These are phyloP conservation scores for Cytospora piceae DNA, from an alignment of 2,329 filamentous ascomycete genomes.

Conservation along the genomic window DNA sequence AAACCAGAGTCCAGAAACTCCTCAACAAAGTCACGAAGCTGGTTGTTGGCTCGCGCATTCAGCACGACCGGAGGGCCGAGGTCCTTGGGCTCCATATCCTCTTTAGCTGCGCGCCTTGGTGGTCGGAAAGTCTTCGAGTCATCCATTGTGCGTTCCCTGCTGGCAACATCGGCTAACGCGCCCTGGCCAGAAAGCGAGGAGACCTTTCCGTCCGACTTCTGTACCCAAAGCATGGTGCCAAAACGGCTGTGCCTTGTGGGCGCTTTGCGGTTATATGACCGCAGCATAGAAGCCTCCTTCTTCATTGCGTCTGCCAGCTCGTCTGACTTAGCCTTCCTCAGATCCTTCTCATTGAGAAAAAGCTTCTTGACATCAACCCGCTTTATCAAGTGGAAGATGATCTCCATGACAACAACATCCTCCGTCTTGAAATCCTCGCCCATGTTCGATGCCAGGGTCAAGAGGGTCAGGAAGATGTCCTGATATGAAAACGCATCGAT, in stretches of 20 bases:
- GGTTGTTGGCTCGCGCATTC: conserved; percentile 72
- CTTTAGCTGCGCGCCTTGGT: conserved; percentile 65
- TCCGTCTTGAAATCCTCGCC: conserved; percentile 90
- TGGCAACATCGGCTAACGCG: conserved; percentile 72
- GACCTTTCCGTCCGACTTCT: conserved; percentile 81
- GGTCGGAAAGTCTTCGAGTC: conserved; percentile 88
- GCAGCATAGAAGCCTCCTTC: conserved; percentile 83
- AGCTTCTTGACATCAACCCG: conserved; percentile 82
- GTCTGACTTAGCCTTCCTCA: conserved; percentile 68
- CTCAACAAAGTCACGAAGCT: conserved; percentile 81
- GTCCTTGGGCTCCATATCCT: conserved; percentile 69
- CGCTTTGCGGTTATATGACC: conserved; percentile 74
- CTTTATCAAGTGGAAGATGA: conserved; percentile 90
- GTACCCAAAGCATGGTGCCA: conserved; percentile 96
- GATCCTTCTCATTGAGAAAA: conserved; percentile 79
- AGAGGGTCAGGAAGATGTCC: conserved; percentile 82
- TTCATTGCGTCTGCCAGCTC: conserved; percentile 76
- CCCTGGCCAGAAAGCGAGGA: conserved; percentile 89
- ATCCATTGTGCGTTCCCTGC: conserved; percentile 86
- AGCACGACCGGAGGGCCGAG: conserved; percentile 75
- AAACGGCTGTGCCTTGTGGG: conserved; percentile 92
- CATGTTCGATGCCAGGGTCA: conserved; percentile 90
- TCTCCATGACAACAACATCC: conserved; percentile 87
- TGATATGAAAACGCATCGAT: conserved; percentile 90
- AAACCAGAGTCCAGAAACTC: conserved; percentile 96